These are phyloP conservation scores for Eurotiales sp. DNA, from an alignment of 2,329 filamentous ascomycete species.

Conservation along the genomic window DNA sequence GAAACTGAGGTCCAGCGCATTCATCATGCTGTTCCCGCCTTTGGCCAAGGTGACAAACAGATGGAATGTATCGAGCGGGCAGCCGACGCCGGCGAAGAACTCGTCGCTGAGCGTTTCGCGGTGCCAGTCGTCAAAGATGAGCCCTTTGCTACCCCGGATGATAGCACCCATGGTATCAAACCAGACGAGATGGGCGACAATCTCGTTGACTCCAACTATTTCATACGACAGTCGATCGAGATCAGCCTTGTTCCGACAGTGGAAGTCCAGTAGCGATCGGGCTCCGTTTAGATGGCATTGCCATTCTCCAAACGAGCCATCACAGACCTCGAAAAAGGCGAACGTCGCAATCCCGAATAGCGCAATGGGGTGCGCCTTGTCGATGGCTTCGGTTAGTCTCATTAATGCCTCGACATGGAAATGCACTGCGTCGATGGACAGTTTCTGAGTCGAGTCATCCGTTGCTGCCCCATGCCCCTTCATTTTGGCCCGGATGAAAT, in stretches of 20 bases:
- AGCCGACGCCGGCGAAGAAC: conserved; percentile 39
- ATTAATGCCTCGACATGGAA: conserved; percentile 33
- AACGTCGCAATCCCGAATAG: conserved; percentile 45
- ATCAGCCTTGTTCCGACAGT: conserved; percentile 34
- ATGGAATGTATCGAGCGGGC: conserved; percentile 36
- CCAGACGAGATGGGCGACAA: conserved; percentile 41
- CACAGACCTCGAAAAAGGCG: conserved; percentile 44
- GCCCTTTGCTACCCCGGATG: conserved; percentile 17
- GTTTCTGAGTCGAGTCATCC: conserved; percentile 13
- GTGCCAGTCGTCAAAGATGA: conserved; percentile 44
- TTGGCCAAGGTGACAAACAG: conserved; percentile 34
- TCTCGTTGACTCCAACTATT: conserved; percentile 36
- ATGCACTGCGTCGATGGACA: conserved; percentile 19
- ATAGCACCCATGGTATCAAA: conserved; percentile 37
- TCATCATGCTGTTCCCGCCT: conserved; percentile 16
- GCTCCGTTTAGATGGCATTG: conserved; percentile 39
- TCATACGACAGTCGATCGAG: conserved; percentile 29
- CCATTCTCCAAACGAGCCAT: conserved; percentile 40
- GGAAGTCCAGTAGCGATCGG: conserved; percentile 38
- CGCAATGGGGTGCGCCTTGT: conserved; percentile 39
- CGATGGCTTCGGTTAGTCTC: conserved; percentile 37
- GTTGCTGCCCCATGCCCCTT: conserved; percentile 15
- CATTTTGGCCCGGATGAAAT: conserved; percentile 23
- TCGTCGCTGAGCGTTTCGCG: conserved; percentile 29
- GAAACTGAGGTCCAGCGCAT: conserved; percentile 11